phyloP scores from a whole-genome alignment of 352 stramenopile species.

The Phytophthora syringae region DNA sequence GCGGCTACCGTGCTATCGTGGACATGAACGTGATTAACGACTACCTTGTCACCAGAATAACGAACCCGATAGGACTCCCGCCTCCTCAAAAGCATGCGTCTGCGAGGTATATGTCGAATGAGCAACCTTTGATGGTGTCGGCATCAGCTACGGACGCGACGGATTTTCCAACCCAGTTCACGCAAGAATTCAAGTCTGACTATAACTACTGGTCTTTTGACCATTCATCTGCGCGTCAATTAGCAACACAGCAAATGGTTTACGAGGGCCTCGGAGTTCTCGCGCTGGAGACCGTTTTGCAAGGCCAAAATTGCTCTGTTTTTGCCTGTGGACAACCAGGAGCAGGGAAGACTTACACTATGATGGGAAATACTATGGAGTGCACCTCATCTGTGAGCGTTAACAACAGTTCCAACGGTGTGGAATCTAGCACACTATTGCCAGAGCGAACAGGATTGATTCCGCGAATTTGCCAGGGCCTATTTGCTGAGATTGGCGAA shows the following conservation, averaged over 20 bases:
- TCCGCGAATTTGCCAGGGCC: slow-evolving; percentile 61
- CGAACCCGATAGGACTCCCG: slow-evolving; percentile 60
- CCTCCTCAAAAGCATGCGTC: not conserved
- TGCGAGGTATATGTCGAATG: slow-evolving; percentile 2
- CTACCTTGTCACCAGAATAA: slow-evolving; percentile 57
- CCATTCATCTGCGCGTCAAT: slow-evolving; percentile 28
- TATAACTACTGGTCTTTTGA: slow-evolving; percentile 80
- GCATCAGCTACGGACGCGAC: not conserved
- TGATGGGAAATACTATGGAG: slow-evolving; percentile 47
- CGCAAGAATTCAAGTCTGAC: slow-evolving; percentile 77
- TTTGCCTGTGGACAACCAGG: slow-evolving; percentile 80
- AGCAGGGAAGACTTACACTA: slow-evolving; percentile 78
- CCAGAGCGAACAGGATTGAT: slow-evolving; percentile 50
- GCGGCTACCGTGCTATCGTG: slow-evolving; percentile 60
- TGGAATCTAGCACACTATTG: not conserved
- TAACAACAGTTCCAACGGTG: not conserved
- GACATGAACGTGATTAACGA: slow-evolving; percentile 53
- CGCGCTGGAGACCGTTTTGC: slow-evolving; percentile 58
- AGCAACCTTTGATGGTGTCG: slow-evolving; percentile 11
- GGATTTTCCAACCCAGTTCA: slow-evolving; percentile 57
- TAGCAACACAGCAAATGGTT: slow-evolving; percentile 57
- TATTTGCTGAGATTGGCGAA: slow-evolving; percentile 65
- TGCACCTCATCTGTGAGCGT: slow-evolving; percentile 2
- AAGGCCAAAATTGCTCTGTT: slow-evolving; percentile 79
- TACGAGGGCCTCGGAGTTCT: slow-evolving; percentile 67